Evolutionary conservation across 1,139 yeast species (phyloP).

Genomic region (Blastobotrys capitulatus): DNA sequence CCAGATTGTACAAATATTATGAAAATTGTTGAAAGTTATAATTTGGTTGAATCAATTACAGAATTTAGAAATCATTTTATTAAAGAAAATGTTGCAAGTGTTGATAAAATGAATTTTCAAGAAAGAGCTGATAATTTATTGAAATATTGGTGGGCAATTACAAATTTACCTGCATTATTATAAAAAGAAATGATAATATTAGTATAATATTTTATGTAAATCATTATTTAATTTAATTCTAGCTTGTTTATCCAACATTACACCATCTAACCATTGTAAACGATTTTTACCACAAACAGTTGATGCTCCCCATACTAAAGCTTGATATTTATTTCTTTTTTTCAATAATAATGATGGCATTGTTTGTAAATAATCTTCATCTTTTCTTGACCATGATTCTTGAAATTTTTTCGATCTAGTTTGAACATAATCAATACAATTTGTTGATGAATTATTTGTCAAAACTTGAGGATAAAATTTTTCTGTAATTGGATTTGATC

Average conservation of each 20-base stretch:
- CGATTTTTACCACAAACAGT: conserved; percentile 7
- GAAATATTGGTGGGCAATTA: conserved; percentile 9
- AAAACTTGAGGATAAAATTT: conserved; percentile 27
- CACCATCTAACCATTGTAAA: conserved; percentile 23
- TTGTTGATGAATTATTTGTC: conserved; percentile 7
- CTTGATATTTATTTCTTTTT: conserved; percentile 18
- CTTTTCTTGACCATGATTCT: conserved; percentile 20
- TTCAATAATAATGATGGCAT: conserved; percentile 1
- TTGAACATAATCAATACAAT: conserved; percentile 16
- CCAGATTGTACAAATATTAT: conserved; percentile 7
- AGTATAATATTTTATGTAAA: neutral
- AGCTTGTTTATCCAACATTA: neutral
- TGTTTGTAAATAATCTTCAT: conserved; percentile 16
- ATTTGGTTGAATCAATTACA: conserved; percentile 1
- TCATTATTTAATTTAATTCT: neutral
- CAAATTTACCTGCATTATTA: neutral
- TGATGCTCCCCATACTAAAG: conserved; percentile 15
- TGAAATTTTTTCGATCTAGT: conserved; percentile 19
- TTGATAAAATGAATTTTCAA: neutral
- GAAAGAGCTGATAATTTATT: conserved; percentile 7
- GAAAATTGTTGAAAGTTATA: conserved; percentile 6
- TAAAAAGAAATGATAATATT: neutral
- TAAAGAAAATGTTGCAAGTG: conserved; percentile 3
- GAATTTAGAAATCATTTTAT: conserved; percentile 7
- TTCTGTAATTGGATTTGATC: conserved; percentile 31